Evolutionary conservation across 192 early-diverging fungal genomes (phyloP).

Genomic region (Coemansia sp.): DNA sequence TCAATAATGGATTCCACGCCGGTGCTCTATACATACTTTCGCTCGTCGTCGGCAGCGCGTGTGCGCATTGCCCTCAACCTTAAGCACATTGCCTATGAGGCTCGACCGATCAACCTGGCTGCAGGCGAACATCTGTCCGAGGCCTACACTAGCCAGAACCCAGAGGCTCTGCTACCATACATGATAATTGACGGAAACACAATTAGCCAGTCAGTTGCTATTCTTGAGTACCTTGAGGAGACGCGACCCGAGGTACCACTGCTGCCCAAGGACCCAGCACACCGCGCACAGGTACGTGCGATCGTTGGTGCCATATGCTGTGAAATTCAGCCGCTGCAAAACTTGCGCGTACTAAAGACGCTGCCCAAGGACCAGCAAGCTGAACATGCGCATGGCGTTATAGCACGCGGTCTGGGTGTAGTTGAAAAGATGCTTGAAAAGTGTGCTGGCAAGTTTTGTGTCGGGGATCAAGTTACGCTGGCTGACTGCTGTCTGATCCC

Average conservation of each 20-base stretch:
- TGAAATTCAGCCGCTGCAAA: slow-evolving; percentile 89
- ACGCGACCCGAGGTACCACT: slow-evolving; percentile 63
- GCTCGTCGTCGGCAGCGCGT: slow-evolving; percentile 74
- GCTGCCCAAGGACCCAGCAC: slow-evolving; percentile 68
- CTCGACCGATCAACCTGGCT: slow-evolving; percentile 65
- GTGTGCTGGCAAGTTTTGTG: slow-evolving; percentile 71
- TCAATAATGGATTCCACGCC: slow-evolving; percentile 22
- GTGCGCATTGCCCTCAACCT: slow-evolving; percentile 71
- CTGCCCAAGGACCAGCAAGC: slow-evolving; percentile 56
- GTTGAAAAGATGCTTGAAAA: slow-evolving; percentile 67
- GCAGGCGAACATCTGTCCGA: slow-evolving; percentile 68
- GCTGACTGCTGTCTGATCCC: slow-evolving; percentile 82
- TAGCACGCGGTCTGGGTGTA: slow-evolving; percentile 63
- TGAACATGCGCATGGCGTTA: slow-evolving; percentile 50
- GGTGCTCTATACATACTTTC: slow-evolving; percentile 74
- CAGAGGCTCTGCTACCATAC: slow-evolving; percentile 67
- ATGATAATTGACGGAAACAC: slow-evolving; percentile 60
- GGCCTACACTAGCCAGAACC: slow-evolving; percentile 67
- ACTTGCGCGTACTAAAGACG: slow-evolving; percentile 70
- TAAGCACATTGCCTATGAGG: slow-evolving; percentile 76
- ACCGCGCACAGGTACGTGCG: slow-evolving; percentile 68
- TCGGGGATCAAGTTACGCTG: slow-evolving; percentile 78
- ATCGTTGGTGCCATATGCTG: slow-evolving; percentile 70
- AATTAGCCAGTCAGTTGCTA: slow-evolving; percentile 71
- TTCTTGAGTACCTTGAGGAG: slow-evolving; percentile 91